Conservation (phyloP, 2,329 filamentous ascomycete species). For the Aureobasidium sp. region DNA sequence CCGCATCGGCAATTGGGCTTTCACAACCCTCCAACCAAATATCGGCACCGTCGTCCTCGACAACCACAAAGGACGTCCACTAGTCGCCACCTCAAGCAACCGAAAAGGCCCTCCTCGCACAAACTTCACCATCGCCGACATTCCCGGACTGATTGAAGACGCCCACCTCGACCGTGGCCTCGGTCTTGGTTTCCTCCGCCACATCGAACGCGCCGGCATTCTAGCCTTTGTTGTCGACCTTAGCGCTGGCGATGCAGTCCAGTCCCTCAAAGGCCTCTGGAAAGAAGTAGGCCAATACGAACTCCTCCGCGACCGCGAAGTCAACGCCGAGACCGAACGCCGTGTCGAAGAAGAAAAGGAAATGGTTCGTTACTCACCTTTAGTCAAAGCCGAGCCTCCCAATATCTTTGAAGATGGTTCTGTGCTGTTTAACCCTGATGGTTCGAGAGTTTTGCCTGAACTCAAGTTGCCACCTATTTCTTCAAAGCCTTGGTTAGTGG, state of each 20-base stretch:
- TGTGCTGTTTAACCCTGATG: constrained; percentile 22
- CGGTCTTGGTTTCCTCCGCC: constrained; percentile 83
- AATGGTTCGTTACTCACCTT: constrained; percentile 34
- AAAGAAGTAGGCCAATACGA: constrained; percentile 85
- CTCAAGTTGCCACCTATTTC: constrained; percentile 63
- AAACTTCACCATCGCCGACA: constrained; percentile 89
- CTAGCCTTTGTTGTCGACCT: constrained; percentile 93
- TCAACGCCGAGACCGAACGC: constrained; percentile 56
- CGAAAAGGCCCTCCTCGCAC: constrained; percentile 46
- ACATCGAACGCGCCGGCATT: constrained; percentile 88
- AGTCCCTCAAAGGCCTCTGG: constrained; percentile 77
- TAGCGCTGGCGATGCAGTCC: constrained; percentile 67
- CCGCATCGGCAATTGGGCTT: constrained; percentile 89
- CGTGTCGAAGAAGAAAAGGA: constrained; percentile 42
- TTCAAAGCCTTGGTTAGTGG: constrained; percentile 94
- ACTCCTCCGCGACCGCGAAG: constrained; percentile 66
- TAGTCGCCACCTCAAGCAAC: constrained; percentile 37
- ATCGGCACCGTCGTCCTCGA: constrained; percentile 95
- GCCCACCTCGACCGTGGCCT: constrained; percentile 88
- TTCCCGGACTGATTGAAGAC: constrained; percentile 86
- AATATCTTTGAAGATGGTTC: constrained; percentile 20
- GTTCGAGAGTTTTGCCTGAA: constrained; percentile 35
- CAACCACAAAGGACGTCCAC: constrained; percentile 69
- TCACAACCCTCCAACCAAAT: constrained; percentile 90
- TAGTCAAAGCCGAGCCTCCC: not conserved